phyloP scores from a whole-genome alignment of 2,329 filamentous ascomycete genomes.

The Pseudocercospora eumusae region DNA sequence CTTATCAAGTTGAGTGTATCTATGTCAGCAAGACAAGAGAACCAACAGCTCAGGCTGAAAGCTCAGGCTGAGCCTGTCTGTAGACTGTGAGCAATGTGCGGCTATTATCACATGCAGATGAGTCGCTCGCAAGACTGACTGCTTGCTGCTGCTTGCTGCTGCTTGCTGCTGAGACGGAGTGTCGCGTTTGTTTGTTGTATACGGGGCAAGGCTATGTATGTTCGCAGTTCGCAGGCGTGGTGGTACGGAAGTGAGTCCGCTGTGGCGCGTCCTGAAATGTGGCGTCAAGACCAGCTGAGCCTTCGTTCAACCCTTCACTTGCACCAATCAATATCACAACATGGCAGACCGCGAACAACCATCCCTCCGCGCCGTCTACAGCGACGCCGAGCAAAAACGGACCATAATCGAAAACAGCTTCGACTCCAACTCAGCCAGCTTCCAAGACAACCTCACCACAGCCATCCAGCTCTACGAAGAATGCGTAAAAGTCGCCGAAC shows the following conservation, averaged over 20 bases:
- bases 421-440: slow-evolving; percentile 65
- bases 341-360: slow-evolving; percentile 51
- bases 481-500: slow-evolving; percentile 68
- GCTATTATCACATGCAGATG: background rate
- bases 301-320: too few species aligned
- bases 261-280: background rate
- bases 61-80: too few species aligned
- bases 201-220: too few species aligned
- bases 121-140: background rate
- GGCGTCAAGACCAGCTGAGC: too few species aligned
- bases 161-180: background rate
- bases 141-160: background rate
- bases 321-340: background rate
- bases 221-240: background rate
- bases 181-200: slow-evolving; percentile 10
- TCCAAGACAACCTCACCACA: slow-evolving; percentile 65
- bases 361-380: slow-evolving; percentile 57
- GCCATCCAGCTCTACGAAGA: slow-evolving; percentile 72
- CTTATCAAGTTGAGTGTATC: background rate
- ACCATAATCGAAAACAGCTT: slow-evolving; percentile 62
- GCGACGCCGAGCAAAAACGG: slow-evolving; percentile 57
- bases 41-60: background rate
- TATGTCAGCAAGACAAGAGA: background rate
- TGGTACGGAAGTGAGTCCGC: background rate
- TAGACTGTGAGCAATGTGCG: background rate